These are phyloP conservation scores for Rubia occidens DNA, from an alignment of 305 asterid genomes.

Conservation along the genomic window DNA sequence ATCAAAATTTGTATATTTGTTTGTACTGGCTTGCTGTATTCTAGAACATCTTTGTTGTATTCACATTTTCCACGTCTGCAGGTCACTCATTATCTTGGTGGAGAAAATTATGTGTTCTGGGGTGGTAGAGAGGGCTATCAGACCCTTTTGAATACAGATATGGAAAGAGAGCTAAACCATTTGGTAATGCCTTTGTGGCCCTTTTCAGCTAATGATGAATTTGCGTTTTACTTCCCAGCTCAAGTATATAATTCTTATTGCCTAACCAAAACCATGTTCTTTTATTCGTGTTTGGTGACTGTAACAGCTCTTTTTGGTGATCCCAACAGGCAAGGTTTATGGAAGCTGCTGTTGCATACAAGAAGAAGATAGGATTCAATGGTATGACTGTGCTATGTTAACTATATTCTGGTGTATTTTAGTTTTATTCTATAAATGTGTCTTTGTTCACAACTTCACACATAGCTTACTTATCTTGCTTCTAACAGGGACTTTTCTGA, in stretches of 20 bases:
- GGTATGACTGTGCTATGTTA: slow-evolving; percentile 33
- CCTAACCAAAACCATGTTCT: background rate
- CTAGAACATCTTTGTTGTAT: background rate
- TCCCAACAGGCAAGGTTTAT: slow-evolving; percentile 71
- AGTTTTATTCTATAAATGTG: background rate
- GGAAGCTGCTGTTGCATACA: slow-evolving; percentile 84
- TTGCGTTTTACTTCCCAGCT: background rate
- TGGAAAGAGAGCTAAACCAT: slow-evolving; percentile 90
- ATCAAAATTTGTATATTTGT: background rate
- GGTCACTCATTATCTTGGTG: slow-evolving; percentile 96
- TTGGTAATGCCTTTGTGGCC: slow-evolving; percentile 38
- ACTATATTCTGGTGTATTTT: background rate
- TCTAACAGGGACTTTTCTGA: slow-evolving; percentile 66
- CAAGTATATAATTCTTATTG: background rate
- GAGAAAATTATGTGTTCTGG: slow-evolving; percentile 95
- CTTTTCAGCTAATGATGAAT: slow-evolving; percentile 3
- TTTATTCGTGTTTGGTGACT: background rate
- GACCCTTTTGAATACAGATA: slow-evolving; percentile 83
- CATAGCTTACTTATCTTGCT: background rate
- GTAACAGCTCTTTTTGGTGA: slow-evolving; percentile 2
- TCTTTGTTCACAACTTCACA: background rate
- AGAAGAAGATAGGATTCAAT: slow-evolving; percentile 95
- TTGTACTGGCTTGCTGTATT: background rate
- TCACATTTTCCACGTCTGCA: slow-evolving; percentile 20
- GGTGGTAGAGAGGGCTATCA: slow-evolving; percentile 99